Evolutionary conservation across 495 filamentous ascomycete genomes (phyloP), one percentile per base, ranked within the genome.

Genomic region (Pyrenopolyporus hunteri): DNA sequence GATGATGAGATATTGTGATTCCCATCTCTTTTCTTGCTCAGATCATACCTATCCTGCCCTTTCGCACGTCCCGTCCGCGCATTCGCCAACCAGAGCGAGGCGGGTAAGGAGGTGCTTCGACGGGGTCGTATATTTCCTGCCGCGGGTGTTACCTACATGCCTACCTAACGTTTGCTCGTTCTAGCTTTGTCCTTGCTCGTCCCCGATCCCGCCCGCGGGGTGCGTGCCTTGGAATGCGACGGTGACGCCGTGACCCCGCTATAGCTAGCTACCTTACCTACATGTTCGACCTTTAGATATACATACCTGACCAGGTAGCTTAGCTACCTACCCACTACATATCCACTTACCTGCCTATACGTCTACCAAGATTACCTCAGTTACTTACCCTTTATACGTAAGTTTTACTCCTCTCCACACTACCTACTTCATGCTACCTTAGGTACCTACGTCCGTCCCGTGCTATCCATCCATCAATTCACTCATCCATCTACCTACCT

Each of bases 171-270:
- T 35, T 29, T 33, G 25, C n/a, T 48, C 19, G 35, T 29, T 33
- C 43, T n/a, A n/a, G n/a, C n/a, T n/a, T 52, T 31, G 17, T 48
- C 40, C 42, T 29, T 33, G 25, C n/a, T 48, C 19, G 35, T 29
- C 39, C 43, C 61, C 61, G 40, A 55, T 59, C 61, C 61, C 61
- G 61, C 61, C 53, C 55, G 61, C 50, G 55, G 61, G 55, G 55
- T 44, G 42, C 61, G 55, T 64, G 35, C 59, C 49, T 64, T 48
- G 32, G 29, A 36, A 64, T 64, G 39, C 55, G 61, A 64, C 61
- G 49, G 61, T 64, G 55, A 35, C 49, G 52, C 36, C 36, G 59
- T 35, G 37, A 44, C 46, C 42, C 57, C 49, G 43, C 43, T 13
- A 36, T 28, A 29, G n/a, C 29, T 28, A 29, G n/a, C 29, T 50